Evolutionary conservation across 1,284 basidiomycete genomes (phyloP), one percentile per base, ranked within the genome.

Genomic region (Cryptococcus neoformans): DNA sequence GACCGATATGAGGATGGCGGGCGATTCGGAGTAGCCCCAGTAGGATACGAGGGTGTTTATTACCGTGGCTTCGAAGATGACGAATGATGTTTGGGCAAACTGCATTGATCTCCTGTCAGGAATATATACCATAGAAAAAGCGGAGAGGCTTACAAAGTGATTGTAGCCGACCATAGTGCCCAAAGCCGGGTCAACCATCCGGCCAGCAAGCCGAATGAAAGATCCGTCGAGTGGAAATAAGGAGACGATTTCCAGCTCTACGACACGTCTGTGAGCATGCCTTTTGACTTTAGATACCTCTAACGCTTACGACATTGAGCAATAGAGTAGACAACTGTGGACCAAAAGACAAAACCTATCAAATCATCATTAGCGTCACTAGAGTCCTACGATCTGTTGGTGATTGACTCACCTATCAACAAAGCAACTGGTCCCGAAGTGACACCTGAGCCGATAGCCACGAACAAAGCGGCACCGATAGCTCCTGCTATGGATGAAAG

Each of bases 1-100:
- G 35, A 78, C 64, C 2, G 78, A 69, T 62, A 80, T 77, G 71
- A 76, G 77, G 14, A 78, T 74, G 16, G 77, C 77, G 6, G 77
- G 72, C 47, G 54, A 54, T 51, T 58, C 16, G 54, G 67, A 21
- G 52, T 58, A 39, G 10, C 47, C 65, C 70, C 70, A 72, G 57
- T 67, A 72, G n/a, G 55, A 54, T 16, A 66, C 49, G 5, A 66
- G n/a, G 9, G 58, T 60, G 47, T 65, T 65, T 55, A 63, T 59
- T 42, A 63, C 52, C 2, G 63, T 65, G 21, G 59, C 57, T 47
- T 65, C 64, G 48, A 62, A 63, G 17, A 69, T 67, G 56, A 71
- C 59, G 38, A 49, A 63, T 9, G 62, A 60, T 0, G 60, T 58
- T 49, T 53, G 50, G 36, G 60, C 60, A 38, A 62, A 61, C 59